These are phyloP conservation scores for Coemansia sp. DNA, from an alignment of 192 early-diverging fungal species.

Conservation along the genomic window DNA sequence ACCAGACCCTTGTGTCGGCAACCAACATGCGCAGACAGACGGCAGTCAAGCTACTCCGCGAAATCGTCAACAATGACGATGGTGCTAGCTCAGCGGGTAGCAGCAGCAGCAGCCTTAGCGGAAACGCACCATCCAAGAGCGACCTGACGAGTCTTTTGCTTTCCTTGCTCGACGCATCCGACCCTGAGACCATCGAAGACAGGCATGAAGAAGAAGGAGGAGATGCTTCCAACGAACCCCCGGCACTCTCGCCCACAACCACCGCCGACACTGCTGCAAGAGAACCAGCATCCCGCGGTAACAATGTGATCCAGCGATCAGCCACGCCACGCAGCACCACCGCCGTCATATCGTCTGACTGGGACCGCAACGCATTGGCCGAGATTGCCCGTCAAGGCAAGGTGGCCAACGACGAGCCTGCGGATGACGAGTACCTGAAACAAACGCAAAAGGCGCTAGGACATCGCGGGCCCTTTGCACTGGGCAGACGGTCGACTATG, in stretches of 20 bases:
- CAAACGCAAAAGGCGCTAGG: conserved; percentile 43
- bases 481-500: conserved; percentile 9
- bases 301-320: conserved; percentile 5
- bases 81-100: background rate
- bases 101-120: conserved; percentile 18
- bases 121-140: background rate
- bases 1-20: conserved; percentile 20
- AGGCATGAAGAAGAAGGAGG: background rate
- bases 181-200: background rate
- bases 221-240: background rate
- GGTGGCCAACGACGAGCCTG: conserved; percentile 11
- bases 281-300: background rate
- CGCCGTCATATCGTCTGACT: conserved; percentile 16
- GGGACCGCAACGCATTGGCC: conserved; percentile 30
- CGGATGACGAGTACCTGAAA: conserved; percentile 25
- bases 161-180: conserved; percentile 20
- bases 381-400: conserved; percentile 26
- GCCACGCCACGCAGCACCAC: conserved; percentile 1
- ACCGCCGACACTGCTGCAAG: background rate
- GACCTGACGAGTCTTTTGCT: conserved; percentile 24
- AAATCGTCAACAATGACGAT: conserved; percentile 10
- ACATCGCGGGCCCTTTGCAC: conserved; percentile 2
- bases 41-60: conserved; percentile 22
- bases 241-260: background rate
- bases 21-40: conserved; percentile 27